phyloP scores from a whole-genome alignment of 2,329 filamentous ascomycete species.

The Cadophora sp. region DNA sequence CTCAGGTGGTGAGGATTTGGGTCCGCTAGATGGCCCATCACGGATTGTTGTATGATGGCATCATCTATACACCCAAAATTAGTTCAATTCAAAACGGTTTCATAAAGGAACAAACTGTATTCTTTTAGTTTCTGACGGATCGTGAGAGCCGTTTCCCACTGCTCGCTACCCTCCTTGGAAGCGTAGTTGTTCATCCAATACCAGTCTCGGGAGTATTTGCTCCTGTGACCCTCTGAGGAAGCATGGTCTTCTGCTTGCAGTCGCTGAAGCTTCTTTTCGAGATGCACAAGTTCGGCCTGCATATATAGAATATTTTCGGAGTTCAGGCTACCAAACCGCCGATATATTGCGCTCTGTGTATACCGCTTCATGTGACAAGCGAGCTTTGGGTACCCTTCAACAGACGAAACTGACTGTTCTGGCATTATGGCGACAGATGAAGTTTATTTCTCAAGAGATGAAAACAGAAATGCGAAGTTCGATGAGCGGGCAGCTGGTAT shows the following conservation, averaged over 20 bases:
- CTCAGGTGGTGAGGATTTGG: background rate
- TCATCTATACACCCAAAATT: background rate
- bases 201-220: conserved; percentile 9
- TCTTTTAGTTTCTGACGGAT: conserved; percentile 18
- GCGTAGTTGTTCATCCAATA: conserved; percentile 15
- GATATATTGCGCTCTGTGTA: conserved; percentile 12
- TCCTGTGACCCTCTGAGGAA: background rate
- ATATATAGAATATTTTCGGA: conserved; percentile 15
- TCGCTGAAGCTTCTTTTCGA: background rate
- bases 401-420: background rate
- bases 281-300: conserved; percentile 12
- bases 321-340: conserved; percentile 13
- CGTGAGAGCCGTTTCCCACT: background rate
- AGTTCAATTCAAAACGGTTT: background rate
- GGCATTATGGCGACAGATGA: no score
- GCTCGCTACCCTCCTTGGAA: background rate
- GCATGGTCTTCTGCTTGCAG: background rate
- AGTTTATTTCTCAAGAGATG: no score
- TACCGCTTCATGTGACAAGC: conserved; percentile 14
- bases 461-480: no score
- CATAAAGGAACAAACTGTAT: conserved; percentile 14
- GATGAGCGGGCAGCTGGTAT: no score
- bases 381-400: conserved; percentile 17
- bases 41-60: conserved; percentile 16
- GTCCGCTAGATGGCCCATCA: conserved; percentile 11